Base-by-base conservation (phyloP, 768 basidiomycete genomes). In the Tephrocybe rancida region DNA sequence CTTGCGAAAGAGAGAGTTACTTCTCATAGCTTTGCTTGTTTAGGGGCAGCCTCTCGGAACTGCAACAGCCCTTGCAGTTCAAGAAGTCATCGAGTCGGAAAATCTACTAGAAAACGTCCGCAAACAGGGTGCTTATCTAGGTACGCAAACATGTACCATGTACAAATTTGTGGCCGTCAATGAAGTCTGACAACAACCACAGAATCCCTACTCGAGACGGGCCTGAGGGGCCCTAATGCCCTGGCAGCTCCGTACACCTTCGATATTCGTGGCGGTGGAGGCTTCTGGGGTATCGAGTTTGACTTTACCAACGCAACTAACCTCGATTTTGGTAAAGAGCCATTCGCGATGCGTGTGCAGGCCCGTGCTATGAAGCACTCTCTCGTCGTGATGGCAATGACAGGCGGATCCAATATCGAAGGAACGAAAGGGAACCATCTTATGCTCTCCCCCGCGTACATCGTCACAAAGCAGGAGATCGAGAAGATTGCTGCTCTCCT, bases 221-320 rank as follows among this genome's bases (percentile, higher is more conserved):
- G 82, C 24, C 72, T 94, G 29, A 71, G 73, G 48, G 73, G 78
- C 0, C 80, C 83, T 7, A 82, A 79, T 59, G 72, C 82, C n/a
- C 62, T 73, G 39, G 81, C 86, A 30, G 80, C 82, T 24, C 87
- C 86, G 0, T 87, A 80, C 65, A 79, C 82, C 3, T 90, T 87
- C 62, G 91, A 93, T 65, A 82, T 93, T 54, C 86, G 94, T 25
- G 93, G 94, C 9, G 83, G 84, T 18, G 94, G 93, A 29, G 80
- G 85, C 25, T 92, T 94, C 73, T 93, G 88, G 88, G 87, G 76
- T 21, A 71, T 95, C 49, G 92, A 95, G 65, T 93, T 92, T 57
- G 89, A 92, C 60, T 84, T 89, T 57, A 75, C 76, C 11, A 73
- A 76, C 50, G 77, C 73, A 9, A 53, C 67, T 32, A 66, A 67